Evolutionary conservation across 2,329 filamentous ascomycete species (phyloP).

Genomic region (Diaporthe vexans): DNA sequence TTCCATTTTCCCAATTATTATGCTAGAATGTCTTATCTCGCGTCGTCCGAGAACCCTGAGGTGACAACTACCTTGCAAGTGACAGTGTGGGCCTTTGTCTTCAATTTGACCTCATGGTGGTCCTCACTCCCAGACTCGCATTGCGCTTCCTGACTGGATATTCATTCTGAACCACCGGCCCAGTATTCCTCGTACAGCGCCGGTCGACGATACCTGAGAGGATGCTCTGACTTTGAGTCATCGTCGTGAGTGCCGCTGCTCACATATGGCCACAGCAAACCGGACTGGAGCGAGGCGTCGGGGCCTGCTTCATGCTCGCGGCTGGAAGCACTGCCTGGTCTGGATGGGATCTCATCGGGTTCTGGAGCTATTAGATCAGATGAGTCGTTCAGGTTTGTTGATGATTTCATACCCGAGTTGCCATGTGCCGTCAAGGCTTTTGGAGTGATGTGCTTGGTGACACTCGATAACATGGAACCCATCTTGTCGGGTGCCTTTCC

Average conservation of each 20-base stretch:
- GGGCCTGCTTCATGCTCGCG: neutral
- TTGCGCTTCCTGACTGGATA: no score
- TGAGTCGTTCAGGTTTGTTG: neutral
- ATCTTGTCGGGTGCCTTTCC: neutral
- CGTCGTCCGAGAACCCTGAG: no score
- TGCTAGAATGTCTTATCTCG: neutral
- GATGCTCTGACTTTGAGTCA: neutral
- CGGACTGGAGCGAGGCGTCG: no score
- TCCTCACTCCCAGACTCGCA: no score
- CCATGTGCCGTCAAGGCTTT: neutral
- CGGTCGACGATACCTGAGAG: neutral
- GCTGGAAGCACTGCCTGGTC: neutral
- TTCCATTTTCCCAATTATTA: neutral
- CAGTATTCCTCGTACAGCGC: constrained; percentile 27
- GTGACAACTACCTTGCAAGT: neutral
- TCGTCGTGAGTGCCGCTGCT: neutral
- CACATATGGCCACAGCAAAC: constrained; percentile 2
- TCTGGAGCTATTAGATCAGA: neutral
- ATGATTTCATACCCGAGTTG: neutral
- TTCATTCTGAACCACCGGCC: neutral
- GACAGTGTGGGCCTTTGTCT: neutral
- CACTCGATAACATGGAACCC: neutral
- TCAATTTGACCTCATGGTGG: neutral
- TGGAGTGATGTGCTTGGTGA: neutral
- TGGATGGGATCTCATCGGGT: neutral